A percentile compares a stretch with the other conserved stretches of the same genome.
phyloP scores from a whole-genome alignment of 2,329 filamentous ascomycete species.

The Xylaria arbuscula region DNA sequence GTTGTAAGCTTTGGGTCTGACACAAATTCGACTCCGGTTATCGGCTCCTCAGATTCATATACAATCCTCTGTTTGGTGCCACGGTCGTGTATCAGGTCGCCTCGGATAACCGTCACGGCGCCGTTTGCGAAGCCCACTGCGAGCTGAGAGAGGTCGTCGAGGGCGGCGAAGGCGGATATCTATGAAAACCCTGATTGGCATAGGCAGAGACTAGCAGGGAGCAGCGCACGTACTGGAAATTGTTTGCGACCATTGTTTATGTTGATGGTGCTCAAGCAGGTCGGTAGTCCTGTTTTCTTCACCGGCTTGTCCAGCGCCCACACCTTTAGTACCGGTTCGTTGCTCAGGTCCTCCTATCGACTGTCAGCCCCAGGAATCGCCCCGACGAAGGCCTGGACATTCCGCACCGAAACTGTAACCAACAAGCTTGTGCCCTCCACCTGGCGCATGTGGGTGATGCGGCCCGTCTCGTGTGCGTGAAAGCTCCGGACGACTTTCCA shows the following conservation, averaged over 20 bases:
- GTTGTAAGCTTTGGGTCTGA: conserved; percentile 73
- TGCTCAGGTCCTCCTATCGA: conserved; percentile 81
- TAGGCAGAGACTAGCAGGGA: not conserved
- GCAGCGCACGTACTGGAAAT: conserved; percentile 75
- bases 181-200: conserved; percentile 47
- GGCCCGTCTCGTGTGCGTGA: conserved; percentile 82
- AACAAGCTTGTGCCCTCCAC: conserved; percentile 87
- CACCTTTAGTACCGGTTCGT: conserved; percentile 92
- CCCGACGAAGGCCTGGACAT: not conserved
- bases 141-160: conserved; percentile 90
- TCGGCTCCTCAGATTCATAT: conserved; percentile 95
- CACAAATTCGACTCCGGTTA: conserved; percentile 87
- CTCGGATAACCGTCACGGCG: conserved; percentile 90
- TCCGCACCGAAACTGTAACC: conserved; percentile 76
- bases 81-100: conserved; percentile 93
- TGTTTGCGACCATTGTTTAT: conserved; percentile 92
- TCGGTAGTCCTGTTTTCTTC: conserved; percentile 91
- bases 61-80: conserved; percentile 94
- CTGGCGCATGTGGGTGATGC: conserved; percentile 92
- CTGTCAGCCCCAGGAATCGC: conserved; percentile 44
- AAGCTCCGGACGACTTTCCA: conserved; percentile 91
- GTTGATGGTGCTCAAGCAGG: conserved; percentile 84
- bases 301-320: conserved; percentile 95
- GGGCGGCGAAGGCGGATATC: conserved; percentile 88
- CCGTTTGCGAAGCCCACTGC: conserved; percentile 97